Conservation (phyloP, 176 grass and related monocot species). For the Typha latifolia region DNA sequence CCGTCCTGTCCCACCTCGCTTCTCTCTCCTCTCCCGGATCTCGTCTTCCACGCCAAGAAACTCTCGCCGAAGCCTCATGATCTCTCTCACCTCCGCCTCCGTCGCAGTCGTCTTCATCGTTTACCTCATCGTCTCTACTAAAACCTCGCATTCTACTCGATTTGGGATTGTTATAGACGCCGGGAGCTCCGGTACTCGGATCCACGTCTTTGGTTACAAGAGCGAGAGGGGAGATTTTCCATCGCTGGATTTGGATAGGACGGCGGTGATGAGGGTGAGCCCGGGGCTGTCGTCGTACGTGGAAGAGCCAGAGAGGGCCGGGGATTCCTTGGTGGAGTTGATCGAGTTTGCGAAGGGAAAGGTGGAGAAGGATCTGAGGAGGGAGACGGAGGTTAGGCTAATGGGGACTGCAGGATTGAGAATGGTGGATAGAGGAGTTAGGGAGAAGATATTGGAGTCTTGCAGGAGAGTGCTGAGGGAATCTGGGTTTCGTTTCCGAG, state of each 20-base stretch:
- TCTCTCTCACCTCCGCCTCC: conserved; percentile 3
- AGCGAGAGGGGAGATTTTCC: conserved; percentile 28
- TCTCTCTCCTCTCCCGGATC: too few relatives aligned
- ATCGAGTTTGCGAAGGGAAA: conserved; percentile 45
- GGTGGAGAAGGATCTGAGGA: conserved; percentile 24
- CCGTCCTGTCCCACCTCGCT: background rate
- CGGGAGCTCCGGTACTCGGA: conserved; percentile 69
- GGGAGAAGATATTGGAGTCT: conserved; percentile 54
- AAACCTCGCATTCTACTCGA: background rate
- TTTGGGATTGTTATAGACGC: conserved; percentile 71
- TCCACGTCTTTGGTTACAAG: conserved; percentile 55
- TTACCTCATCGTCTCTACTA: conserved; percentile 13
- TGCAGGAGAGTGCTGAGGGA: conserved; percentile 52
- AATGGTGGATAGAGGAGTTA: conserved; percentile 33
- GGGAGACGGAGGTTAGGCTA: conserved; percentile 49
- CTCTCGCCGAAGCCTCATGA: conserved; percentile 7
- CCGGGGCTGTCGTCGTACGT: conserved; percentile 78
- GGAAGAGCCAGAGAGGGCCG: conserved; percentile 27
- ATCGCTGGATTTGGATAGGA: conserved; percentile 53
- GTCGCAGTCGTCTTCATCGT: conserved; percentile 3
- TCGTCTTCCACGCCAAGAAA: background rate
- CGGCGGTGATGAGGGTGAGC: conserved; percentile 48
- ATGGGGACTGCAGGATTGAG: conserved; percentile 85
- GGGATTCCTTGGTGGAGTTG: conserved; percentile 42
- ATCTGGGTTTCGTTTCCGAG: conserved; percentile 56